Conservation (phyloP, 352 stramenopile genomes). For the Globisporangium camurandrum region DNA sequence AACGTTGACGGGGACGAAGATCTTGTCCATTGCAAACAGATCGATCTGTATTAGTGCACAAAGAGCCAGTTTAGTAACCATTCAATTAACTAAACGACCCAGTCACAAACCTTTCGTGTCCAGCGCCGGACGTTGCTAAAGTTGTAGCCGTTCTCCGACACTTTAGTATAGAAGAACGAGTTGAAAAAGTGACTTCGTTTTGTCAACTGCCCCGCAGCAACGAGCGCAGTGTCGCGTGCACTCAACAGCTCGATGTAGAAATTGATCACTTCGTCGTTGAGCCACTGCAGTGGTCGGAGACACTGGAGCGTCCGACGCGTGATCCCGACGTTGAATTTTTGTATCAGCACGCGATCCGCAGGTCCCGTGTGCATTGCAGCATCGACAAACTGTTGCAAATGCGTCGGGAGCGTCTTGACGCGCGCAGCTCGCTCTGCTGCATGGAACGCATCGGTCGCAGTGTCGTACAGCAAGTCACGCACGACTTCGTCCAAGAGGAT, state of each 20-base stretch:
- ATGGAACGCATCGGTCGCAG: slow-evolving; percentile 50
- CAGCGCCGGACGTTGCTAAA: slow-evolving; percentile 78
- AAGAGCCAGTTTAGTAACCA: not conserved
- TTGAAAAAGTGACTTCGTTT: slow-evolving; percentile 83
- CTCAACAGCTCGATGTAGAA: slow-evolving; percentile 82
- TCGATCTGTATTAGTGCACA: slow-evolving; percentile 38
- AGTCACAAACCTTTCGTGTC: slow-evolving; percentile 59
- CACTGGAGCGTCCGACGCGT: slow-evolving; percentile 67
- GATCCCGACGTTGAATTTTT: slow-evolving; percentile 82
- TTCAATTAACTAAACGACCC: not conserved
- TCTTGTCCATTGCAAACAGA: slow-evolving; percentile 87
- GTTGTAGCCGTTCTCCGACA: slow-evolving; percentile 78
- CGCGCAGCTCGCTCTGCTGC: slow-evolving; percentile 35
- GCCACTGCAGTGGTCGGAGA: slow-evolving; percentile 54
- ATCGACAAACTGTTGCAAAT: slow-evolving; percentile 57
- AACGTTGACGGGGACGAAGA: slow-evolving; percentile 85
- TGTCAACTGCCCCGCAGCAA: slow-evolving; percentile 31
- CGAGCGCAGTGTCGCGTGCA: slow-evolving; percentile 56
- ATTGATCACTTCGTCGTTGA: slow-evolving; percentile 87
- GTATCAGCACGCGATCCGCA: slow-evolving; percentile 52
- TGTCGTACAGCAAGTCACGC: slow-evolving; percentile 53
- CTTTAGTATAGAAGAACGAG: slow-evolving; percentile 83
- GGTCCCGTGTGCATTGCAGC: slow-evolving; percentile 47
- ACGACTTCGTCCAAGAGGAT: slow-evolving; percentile 53
- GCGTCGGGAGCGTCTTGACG: slow-evolving; percentile 46